Conservation (phyloP, 2,329 filamentous ascomycete genomes). For the Pseudocercospora ulei region DNA sequence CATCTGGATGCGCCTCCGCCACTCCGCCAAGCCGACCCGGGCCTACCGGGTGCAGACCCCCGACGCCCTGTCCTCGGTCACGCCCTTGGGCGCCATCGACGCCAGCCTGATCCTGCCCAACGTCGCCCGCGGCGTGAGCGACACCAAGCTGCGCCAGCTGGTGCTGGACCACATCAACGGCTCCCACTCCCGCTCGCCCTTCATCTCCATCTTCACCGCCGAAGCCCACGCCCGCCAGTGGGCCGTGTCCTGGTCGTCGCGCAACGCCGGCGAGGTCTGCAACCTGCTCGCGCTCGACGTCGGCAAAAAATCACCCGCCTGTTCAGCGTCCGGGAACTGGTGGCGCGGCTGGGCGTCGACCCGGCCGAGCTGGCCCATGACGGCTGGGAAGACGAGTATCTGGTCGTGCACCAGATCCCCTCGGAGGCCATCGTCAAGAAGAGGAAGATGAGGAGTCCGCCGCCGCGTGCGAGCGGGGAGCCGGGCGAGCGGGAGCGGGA, state of each 20-base stretch:
- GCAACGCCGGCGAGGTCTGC: conserved; percentile 9
- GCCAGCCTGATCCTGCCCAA: conserved; percentile 13
- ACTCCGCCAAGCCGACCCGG: conserved; percentile 10
- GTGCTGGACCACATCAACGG: conserved; percentile 15
- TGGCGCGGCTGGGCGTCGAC: conserved; percentile 6
- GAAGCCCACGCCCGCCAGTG: conserved; percentile 11
- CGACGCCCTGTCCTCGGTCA: conserved; percentile 12
- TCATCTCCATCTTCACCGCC: conserved; percentile 16
- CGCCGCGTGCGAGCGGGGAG: too few species aligned
- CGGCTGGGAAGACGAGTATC: conserved; percentile 14
- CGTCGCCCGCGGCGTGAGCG: conserved; percentile 11
- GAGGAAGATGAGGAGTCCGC: conserved; percentile 1
- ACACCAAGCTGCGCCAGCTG: conserved; percentile 12
- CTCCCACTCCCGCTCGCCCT: conserved; percentile 11
- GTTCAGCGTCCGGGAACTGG: conserved; percentile 13
- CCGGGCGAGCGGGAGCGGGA: too few species aligned
- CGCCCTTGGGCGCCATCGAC: conserved; percentile 12
- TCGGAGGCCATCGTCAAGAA: conserved; percentile 12
- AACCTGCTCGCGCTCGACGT: conserved; percentile 10
- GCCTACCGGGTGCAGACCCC: conserved; percentile 15
- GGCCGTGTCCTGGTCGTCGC: conserved; percentile 12
- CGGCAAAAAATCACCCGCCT: conserved; percentile 14
- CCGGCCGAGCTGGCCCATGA: not conserved
- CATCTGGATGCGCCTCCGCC: conserved; percentile 16
- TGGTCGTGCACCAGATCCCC: conserved; percentile 15